Evolutionary conservation across 257 asterid species (phyloP).

Genomic region (Salvia miltiorrhiza): DNA sequence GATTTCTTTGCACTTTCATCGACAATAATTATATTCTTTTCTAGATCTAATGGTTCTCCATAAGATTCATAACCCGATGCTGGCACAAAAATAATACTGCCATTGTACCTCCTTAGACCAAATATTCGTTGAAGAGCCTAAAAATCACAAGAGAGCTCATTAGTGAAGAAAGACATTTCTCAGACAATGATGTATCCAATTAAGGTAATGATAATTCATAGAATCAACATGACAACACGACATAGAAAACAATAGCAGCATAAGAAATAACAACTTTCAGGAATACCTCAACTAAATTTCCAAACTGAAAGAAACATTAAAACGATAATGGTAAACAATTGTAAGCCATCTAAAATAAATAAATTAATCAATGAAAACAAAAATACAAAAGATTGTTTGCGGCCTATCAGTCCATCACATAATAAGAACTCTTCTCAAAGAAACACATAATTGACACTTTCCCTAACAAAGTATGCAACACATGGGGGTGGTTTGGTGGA

Average conservation of each 20-base stretch:
- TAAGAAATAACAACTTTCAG: background rate
- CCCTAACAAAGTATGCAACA: background rate
- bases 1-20: slow-evolving; percentile 28
- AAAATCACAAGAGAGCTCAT: slow-evolving; percentile 15
- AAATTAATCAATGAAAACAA: slow-evolving; percentile 11
- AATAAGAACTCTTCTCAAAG: background rate
- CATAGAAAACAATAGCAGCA: background rate
- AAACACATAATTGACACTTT: background rate
- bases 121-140: slow-evolving; percentile 81
- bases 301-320: background rate
- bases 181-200: background rate
- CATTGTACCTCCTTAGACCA: slow-evolving; percentile 73
- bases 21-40: slow-evolving; percentile 28
- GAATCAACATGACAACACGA: slow-evolving; percentile 3
- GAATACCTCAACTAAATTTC: background rate
- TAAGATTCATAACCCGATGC: slow-evolving; percentile 64
- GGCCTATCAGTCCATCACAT: background rate
- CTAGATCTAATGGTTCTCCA: slow-evolving; percentile 62
- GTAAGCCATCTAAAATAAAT: background rate
- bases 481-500: too few relatives aligned
- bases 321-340: background rate
- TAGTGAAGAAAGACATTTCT: slow-evolving; percentile 2
- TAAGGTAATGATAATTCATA: background rate
- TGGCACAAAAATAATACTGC: slow-evolving; percentile 69
- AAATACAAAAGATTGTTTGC: background rate